Evolutionary conservation across 805 yeast species (phyloP).

Genomic region (Kazachstania psychrophila): DNA sequence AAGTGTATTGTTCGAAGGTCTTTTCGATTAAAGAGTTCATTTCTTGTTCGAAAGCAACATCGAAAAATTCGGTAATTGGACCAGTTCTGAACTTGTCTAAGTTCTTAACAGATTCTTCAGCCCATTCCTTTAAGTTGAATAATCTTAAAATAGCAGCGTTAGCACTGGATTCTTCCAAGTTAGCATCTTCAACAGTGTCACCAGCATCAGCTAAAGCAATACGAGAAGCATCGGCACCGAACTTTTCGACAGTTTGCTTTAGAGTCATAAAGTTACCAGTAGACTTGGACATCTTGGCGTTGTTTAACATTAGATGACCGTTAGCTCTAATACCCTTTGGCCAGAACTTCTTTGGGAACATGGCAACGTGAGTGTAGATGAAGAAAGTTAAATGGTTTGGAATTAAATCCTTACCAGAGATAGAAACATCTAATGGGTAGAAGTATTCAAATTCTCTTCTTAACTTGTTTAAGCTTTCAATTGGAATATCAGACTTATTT

Average conservation of each 20-base stretch:
- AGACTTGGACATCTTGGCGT: constrained; percentile 95
- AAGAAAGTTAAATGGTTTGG: constrained; percentile 96
- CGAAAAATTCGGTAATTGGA: constrained; percentile 57
- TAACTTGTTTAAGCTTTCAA: constrained; percentile 55
- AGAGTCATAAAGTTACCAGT: constrained; percentile 96
- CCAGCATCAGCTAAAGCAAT: constrained; percentile 98
- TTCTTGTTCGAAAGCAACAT: constrained; percentile 85
- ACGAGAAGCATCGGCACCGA: constrained; percentile 96
- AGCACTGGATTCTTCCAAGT: constrained; percentile 92
- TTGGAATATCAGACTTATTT: constrained; percentile 46
- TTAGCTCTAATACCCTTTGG: constrained; percentile 90
- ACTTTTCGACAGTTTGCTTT: constrained; percentile 73
- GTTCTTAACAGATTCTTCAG: constrained; percentile 60
- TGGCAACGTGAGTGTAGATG: constrained; percentile 84
- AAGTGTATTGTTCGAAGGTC: constrained; percentile 59
- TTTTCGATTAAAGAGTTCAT: constrained; percentile 73
- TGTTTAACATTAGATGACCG: constrained; percentile 91
- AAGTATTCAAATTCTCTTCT: constrained; percentile 95
- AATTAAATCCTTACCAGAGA: constrained; percentile 93
- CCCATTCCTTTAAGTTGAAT: constrained; percentile 90
- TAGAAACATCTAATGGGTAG: constrained; percentile 86
- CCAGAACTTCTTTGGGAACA: constrained; percentile 88
- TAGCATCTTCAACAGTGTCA: constrained; percentile 94
- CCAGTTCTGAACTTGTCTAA: constrained; percentile 47
- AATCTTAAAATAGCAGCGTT: constrained; percentile 95